A percentile compares a stretch with the other conserved stretches of the same genome.
Conservation (phyloP, 2,329 filamentous ascomycete species). For the Nothomitra cinnamomea region DNA sequence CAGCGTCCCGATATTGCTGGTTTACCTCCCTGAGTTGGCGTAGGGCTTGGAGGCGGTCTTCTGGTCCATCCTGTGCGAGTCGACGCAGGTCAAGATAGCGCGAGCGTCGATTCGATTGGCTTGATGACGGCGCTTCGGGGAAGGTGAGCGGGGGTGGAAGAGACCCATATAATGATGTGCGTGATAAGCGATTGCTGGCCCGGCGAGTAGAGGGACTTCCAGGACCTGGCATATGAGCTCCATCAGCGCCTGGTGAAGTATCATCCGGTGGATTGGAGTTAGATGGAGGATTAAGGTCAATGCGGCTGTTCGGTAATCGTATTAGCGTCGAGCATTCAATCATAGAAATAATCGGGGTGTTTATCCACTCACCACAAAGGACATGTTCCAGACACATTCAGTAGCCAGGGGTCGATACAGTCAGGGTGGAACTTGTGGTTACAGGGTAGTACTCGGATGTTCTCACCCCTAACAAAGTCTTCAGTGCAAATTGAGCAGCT, state of each 20-base stretch:
- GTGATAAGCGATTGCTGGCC: no score
- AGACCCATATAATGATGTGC: no score
- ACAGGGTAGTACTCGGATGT: slow-evolving; percentile 50
- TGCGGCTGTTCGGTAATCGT: no score
- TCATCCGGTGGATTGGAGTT: no score
- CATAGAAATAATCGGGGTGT: no score
- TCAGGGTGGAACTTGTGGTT: slow-evolving; percentile 50
- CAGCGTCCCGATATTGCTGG: neutral
- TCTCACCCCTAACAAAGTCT: slow-evolving; percentile 48
- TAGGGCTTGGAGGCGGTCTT: neutral
- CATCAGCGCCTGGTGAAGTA: no score
- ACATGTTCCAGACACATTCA: slow-evolving; percentile 53
- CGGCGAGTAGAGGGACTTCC: no score
- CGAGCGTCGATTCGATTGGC: neutral
- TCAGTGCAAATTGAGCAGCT: slow-evolving; percentile 55
- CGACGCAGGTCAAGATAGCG: neutral
- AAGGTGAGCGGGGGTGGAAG: no score
- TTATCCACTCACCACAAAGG: slow-evolving; percentile 43
- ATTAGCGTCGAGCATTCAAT: no score
- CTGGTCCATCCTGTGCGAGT: neutral
- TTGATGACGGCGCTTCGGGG: no score
- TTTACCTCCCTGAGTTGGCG: neutral
- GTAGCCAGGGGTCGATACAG: slow-evolving; percentile 53
- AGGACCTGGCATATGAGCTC: no score
- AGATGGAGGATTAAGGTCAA: no score